Base-by-base conservation (phyloP, 148 eudicot species). In the Chenopodium suecicum region DNA sequence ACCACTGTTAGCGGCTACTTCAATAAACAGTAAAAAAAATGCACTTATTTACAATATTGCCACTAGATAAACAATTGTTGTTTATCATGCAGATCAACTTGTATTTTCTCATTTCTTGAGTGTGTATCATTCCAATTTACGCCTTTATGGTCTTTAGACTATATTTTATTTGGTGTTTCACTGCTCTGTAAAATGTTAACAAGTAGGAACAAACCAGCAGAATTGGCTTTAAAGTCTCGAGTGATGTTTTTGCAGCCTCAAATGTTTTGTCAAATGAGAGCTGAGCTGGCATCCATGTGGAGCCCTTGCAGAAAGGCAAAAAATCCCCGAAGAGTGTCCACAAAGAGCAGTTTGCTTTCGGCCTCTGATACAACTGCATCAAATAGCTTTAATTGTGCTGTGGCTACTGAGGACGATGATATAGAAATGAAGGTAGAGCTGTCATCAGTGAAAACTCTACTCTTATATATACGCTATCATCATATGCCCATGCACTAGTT, bases 231-330 rank as follows among this genome's bases (percentile, higher is more conserved):
- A 29, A 32, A 66, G 50, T 68, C 23, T n/a, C 68, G 50, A 81
- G 19, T 58, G 4, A 70, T 70, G 14, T 20, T 48, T 80, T 78
- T 91, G 88, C 94, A 95, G 98, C 98, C 98, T 85, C 89, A 89
- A 34, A 47, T 91, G 81, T 95, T 95, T 80, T 80, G 88, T 69
- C 92, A 88, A 70, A 85, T 95, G 93, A 88, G 93, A 84, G 91
- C 97, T 75, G 93, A 91, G 78, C 87, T 95, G 77, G 95, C 95
- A 66, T 91, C 92, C 82, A 93, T 91, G 97, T 95, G 98, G 98
- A 95, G 90, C 80, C 87, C 91, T 66, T 82, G 82, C 86, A 91
- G 79, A 78, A 90, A 84, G 84, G 52, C 70, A 29, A 87, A 90
- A 60, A 91, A 88, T 83, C 77, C 82, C 80, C 88, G 94, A 88